Conservation (phyloP, 2,329 filamentous ascomycete species). For the Diaporthe longicolla region DNA sequence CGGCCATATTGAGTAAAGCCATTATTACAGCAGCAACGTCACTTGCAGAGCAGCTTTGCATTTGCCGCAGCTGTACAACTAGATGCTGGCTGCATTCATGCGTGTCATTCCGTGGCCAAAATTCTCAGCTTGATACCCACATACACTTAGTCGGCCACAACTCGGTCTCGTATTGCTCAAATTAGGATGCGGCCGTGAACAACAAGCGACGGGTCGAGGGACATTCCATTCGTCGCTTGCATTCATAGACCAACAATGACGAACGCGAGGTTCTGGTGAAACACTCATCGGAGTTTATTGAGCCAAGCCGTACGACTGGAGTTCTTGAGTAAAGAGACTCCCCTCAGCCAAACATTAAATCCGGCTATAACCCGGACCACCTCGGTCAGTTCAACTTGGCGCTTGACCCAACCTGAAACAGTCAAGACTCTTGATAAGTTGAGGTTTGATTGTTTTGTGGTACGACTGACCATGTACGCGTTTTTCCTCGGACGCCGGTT, state of each 20-base stretch:
- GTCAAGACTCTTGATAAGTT: not conserved
- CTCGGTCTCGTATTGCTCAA: too few species aligned
- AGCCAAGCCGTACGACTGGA: slow-evolving; percentile 5
- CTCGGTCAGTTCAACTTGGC: not conserved
- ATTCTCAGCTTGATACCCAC: too few species aligned
- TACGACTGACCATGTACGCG: not conserved
- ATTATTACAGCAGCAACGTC: too few species aligned
- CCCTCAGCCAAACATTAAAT: not conserved
- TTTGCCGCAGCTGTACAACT: not conserved
- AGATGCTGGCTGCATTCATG: not conserved
- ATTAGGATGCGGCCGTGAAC: too few species aligned
- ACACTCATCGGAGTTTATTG: not conserved
- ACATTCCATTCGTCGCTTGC: too few species aligned
- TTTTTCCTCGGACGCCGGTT: not conserved
- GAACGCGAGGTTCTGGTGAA: not conserved
- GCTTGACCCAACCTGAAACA: slow-evolving; percentile 6
- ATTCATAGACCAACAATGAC: not conserved
- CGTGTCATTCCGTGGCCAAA: too few species aligned
- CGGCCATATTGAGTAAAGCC: not conserved
- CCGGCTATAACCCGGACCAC: not conserved
- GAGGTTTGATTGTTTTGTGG: not conserved
- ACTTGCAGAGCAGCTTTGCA: not conserved
- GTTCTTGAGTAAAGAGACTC: not conserved
- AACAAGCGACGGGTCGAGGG: not conserved
- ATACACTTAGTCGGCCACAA: too few species aligned